A percentile compares a stretch with the other conserved stretches of the same genome.
phyloP scores from a whole-genome alignment of 768 basidiomycete species.

The Phlegmacium glaucopus region DNA sequence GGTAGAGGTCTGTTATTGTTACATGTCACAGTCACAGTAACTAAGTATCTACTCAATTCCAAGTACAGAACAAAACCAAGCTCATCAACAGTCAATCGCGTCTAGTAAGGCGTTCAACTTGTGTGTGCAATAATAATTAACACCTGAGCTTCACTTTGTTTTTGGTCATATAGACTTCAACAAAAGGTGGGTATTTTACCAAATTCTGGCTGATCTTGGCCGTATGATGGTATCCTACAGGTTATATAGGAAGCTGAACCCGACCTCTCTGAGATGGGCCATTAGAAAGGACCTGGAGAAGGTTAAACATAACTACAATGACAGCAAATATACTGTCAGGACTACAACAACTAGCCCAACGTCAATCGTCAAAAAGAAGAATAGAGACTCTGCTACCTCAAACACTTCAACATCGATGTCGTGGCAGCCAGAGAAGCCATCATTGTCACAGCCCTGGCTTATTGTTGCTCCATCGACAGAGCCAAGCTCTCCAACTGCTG shows the following conservation, averaged over 20 bases:
- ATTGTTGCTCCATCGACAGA: background rate
- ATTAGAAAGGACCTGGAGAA: background rate
- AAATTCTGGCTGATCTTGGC: background rate
- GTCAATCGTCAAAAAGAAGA: background rate
- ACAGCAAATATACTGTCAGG: background rate
- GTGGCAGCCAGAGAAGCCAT: no score
- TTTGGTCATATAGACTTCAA: background rate
- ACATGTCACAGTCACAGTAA: no score
- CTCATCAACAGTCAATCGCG: constrained; percentile 15
- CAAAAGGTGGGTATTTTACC: constrained; percentile 1
- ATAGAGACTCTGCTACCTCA: no score
- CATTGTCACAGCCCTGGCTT: background rate
- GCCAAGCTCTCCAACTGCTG: background rate
- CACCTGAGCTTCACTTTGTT: background rate
- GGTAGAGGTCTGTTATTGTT: no score
- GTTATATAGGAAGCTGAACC: background rate
- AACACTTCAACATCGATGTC: no score
- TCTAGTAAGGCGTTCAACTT: constrained; percentile 9
- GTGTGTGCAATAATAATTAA: no score
- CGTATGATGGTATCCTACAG: background rate
- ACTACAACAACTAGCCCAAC: constrained; percentile 1
- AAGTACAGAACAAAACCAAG: no score
- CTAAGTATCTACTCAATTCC: no score
- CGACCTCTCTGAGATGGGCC: background rate
- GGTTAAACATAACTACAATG: background rate